These are phyloP conservation scores for Naganishia cerealis DNA, from an alignment of 1,284 basidiomycete genomes.

Conservation along the genomic window DNA sequence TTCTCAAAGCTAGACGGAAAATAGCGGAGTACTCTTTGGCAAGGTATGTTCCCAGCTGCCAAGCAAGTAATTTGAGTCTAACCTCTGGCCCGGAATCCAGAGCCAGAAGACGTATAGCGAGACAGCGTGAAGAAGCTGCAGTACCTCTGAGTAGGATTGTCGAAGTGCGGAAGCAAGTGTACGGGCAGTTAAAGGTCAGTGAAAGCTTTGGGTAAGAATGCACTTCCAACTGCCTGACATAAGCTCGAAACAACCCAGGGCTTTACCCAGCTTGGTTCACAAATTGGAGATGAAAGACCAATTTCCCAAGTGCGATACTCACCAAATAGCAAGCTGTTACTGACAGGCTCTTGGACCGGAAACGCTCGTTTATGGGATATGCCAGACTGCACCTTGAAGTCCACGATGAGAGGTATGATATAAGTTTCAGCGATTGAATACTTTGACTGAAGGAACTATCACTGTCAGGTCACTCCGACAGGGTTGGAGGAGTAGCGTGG, in stretches of 20 bases:
- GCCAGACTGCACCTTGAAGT: slow-evolving; percentile 76
- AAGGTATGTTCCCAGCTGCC: slow-evolving; percentile 68
- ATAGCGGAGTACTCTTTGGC: slow-evolving; percentile 90
- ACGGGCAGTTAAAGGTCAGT: slow-evolving; percentile 80
- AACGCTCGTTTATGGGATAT: slow-evolving; percentile 92
- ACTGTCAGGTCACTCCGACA: slow-evolving; percentile 74
- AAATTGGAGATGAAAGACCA: slow-evolving; percentile 94
- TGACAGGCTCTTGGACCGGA: slow-evolving; percentile 94
- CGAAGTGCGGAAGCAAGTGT: slow-evolving; percentile 84
- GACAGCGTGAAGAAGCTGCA: slow-evolving; percentile 82
- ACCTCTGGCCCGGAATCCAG: slow-evolving; percentile 57
- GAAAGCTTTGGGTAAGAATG: neutral
- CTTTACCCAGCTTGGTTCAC: slow-evolving; percentile 88
- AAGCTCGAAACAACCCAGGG: slow-evolving; percentile 59
- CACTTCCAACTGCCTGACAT: neutral
- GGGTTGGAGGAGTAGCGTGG: slow-evolving; percentile 94
- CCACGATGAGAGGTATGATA: slow-evolving; percentile 67
- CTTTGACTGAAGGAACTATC: neutral
- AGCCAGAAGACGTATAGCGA: slow-evolving; percentile 85
- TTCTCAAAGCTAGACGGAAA: slow-evolving; percentile 76
- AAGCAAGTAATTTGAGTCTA: neutral
- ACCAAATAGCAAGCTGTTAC: slow-evolving; percentile 81
- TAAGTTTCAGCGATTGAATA: neutral
- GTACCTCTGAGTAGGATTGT: slow-evolving; percentile 88
- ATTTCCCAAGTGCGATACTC: slow-evolving; percentile 92